Evolutionary conservation across 768 basidiomycete species (phyloP).

Genomic region (Rhizopogon rudus): DNA sequence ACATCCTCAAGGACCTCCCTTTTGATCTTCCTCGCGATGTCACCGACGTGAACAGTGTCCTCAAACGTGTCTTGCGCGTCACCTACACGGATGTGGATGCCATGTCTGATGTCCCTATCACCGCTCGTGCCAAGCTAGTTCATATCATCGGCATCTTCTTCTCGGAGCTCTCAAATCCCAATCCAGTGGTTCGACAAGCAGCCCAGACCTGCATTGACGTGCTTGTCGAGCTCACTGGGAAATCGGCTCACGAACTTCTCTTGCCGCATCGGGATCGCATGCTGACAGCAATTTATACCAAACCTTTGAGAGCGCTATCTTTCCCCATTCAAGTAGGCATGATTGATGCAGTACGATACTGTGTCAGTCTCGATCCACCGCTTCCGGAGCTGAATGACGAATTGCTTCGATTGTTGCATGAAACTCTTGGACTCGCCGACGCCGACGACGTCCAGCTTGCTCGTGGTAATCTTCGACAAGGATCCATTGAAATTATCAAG

Average conservation of each 20-base stretch:
- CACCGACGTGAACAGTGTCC: conserved; percentile 71
- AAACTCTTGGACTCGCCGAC: conserved; percentile 92
- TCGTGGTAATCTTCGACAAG: conserved; percentile 72
- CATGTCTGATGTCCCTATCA: conserved; percentile 35
- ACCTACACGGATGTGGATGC: conserved; percentile 48
- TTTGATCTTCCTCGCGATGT: conserved; percentile 82
- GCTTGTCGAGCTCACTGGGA: conserved; percentile 68
- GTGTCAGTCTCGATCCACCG: conserved; percentile 83
- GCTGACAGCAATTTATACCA: conserved; percentile 88
- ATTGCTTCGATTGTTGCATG: conserved; percentile 84
- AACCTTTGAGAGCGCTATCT: conserved; percentile 90
- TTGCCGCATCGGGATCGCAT: conserved; percentile 83
- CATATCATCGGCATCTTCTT: conserved; percentile 81
- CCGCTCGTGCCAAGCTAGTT: conserved; percentile 50
- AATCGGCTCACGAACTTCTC: conserved; percentile 74
- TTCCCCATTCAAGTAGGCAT: conserved; percentile 96
- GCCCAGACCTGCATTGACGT: conserved; percentile 77
- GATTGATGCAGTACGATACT: conserved; percentile 95
- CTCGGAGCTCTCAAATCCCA: conserved; percentile 84
- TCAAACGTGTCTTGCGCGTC: conserved; percentile 61
- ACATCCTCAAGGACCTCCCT: conserved; percentile 92
- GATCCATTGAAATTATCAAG: conserved; percentile 75
- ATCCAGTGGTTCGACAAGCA: conserved; percentile 77
- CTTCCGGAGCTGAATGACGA: conserved; percentile 92
- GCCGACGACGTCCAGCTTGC: conserved; percentile 86